phyloP scores from a whole-genome alignment of 2,329 filamentous ascomycete genomes.

The Cytospora chrysosperma region DNA sequence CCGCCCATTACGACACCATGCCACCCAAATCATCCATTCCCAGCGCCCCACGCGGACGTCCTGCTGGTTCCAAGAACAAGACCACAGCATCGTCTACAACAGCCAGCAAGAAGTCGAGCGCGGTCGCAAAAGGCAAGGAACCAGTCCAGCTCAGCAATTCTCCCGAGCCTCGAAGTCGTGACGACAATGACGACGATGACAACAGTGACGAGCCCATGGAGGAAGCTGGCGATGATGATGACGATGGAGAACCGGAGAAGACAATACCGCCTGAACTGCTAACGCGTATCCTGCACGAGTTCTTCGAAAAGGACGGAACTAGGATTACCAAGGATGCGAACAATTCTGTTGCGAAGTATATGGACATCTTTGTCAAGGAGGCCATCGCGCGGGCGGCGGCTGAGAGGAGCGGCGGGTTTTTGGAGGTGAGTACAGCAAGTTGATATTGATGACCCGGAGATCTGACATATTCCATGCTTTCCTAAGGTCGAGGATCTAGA shows the following conservation, averaged over 20 bases:
- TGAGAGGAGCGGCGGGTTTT: conserved; percentile 67
- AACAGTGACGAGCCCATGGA: conserved; percentile 36
- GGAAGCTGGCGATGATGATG: conserved; percentile 30
- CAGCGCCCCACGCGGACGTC: conserved; percentile 37
- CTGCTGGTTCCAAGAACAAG: conserved; percentile 26
- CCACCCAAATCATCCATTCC: conserved; percentile 42
- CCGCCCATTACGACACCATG: conserved; percentile 34
- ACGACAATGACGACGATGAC: conserved; percentile 10
- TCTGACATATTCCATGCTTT: conserved; percentile 18
- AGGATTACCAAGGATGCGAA: conserved; percentile 77
- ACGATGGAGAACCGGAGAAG: conserved; percentile 34
- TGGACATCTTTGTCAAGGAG: conserved; percentile 89
- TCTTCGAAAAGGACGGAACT: conserved; percentile 71
- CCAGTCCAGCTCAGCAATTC: conserved; percentile 8
- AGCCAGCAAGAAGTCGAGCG: conserved; percentile 15
- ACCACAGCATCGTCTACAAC: conserved; percentile 23
- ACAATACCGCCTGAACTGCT: conserved; percentile 72
- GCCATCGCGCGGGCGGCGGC: conserved; percentile 76
- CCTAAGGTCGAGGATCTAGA: conserved; percentile 81
- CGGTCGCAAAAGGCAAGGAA: conserved; percentile 20
- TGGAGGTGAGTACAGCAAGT: conserved; percentile 60
- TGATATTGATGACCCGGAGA: conserved; percentile 1
- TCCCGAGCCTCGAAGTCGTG: conserved; percentile 29
- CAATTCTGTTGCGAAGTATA: conserved; percentile 74
- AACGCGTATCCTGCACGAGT: conserved; percentile 73